Base-by-base conservation (phyloP, 148 eudicot species). In the Vaccinium macrocarpon region DNA sequence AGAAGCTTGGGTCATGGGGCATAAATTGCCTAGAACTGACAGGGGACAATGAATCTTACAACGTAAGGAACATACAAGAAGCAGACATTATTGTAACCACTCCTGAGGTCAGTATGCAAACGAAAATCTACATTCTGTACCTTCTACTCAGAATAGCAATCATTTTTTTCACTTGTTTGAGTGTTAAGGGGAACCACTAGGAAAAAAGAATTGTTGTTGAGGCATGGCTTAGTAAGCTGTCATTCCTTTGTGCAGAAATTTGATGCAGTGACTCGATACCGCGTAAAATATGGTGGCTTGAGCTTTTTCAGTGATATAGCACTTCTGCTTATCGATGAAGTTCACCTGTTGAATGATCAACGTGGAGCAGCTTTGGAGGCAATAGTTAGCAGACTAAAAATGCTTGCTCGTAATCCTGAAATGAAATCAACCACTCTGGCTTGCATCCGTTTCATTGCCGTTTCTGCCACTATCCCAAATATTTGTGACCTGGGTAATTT, bases 341-440 rank as follows among this genome's bases (percentile, higher is more conserved):
- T 97, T 87, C 99, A 97, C 89, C 64, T 97, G 85, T 88, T 97
- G 87, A 97, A 95, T 88, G 99, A 97, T 81, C 97, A 97, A 71
- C 99, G 99, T 78, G 99, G 99, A 81, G 97, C 99, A 89, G 93
- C 98, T 84, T 87, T 97, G 85, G 99, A 97, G 91, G 98, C 99
- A 87, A 93, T 97, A 86, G 97, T 97, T 79, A 93, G 98, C 88
- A 95, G 99, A 90, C 84, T 97, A 56, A 95, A 97, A 89, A 93
- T 97, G 97, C 91, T 97, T 80, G 88, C 98, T 80, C 78, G 92
- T 83, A 93, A 91, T 50, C 91, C 92, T 82, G 96, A 97, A 88
- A 84, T 97, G 97, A 89, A 90, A 90, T 84, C 89, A 84, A 91
- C 94, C 88, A 81, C 94, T 83, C 88, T 97, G 84, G 93, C 97